Conservation (phyloP, 768 basidiomycete genomes). For the Suillus subalutaceus region DNA sequence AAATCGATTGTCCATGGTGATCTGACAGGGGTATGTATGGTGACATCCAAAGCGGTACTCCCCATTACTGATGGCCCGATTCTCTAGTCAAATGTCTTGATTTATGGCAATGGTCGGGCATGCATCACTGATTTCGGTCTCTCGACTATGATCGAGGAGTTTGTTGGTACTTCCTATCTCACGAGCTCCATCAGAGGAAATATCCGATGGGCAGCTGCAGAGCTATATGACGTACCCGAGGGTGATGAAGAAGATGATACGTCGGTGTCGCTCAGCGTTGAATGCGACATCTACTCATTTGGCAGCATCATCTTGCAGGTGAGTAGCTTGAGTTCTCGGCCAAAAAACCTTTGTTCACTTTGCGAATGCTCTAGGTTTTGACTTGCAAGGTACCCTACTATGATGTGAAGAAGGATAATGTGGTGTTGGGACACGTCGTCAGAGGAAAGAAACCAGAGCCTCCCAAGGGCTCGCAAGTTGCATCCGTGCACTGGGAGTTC, state of each 20-base stretch:
- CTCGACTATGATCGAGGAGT: slow-evolving; percentile 21
- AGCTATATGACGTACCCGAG: slow-evolving; percentile 9
- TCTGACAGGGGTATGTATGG: slow-evolving; percentile 10
- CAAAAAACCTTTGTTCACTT: not conserved
- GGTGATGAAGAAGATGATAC: not conserved
- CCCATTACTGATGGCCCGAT: not conserved
- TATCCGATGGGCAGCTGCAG: slow-evolving; percentile 50
- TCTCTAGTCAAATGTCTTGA: slow-evolving; percentile 25
- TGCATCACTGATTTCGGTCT: slow-evolving; percentile 37
- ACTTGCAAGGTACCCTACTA: slow-evolving; percentile 11
- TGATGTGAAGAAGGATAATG: slow-evolving; percentile 5
- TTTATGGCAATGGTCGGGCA: slow-evolving; percentile 41
- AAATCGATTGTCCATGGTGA: slow-evolving; percentile 9
- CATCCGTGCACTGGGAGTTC: slow-evolving; percentile 45
- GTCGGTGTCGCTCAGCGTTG: slow-evolving; percentile 18
- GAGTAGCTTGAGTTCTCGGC: not conserved
- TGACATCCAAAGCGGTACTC: not conserved
- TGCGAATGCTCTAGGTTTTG: slow-evolving; percentile 4
- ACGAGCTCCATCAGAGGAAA: slow-evolving; percentile 41
- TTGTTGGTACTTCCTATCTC: slow-evolving; percentile 31
- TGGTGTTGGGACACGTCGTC: not conserved
- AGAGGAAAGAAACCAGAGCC: not conserved
- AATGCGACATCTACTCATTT: slow-evolving; percentile 47
- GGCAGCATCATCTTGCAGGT: slow-evolving; percentile 25
- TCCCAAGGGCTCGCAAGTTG: slow-evolving; percentile 25